Percentiles rank a stretch among this genome's conserved stretches.
phyloP scores from a whole-genome alignment of 2,329 filamentous ascomycete genomes.

The Neonectria faginata region DNA sequence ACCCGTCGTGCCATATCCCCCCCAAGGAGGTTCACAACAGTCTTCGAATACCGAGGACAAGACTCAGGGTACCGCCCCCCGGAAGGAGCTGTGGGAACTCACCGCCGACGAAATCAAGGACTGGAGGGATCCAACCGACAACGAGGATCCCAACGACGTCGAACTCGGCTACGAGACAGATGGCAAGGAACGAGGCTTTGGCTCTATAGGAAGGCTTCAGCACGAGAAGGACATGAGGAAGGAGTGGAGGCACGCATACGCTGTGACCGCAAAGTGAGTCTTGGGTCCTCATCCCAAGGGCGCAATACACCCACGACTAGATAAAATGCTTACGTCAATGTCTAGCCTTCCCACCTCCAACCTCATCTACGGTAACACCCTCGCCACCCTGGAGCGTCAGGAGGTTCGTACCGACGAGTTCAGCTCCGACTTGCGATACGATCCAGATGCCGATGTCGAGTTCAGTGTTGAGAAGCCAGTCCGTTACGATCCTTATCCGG shows the following conservation, averaged over 20 bases:
- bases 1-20: conserved; percentile 49
- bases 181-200: conserved; percentile 49
- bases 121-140: conserved; percentile 52
- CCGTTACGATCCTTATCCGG: conserved; percentile 77
- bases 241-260: conserved; percentile 56
- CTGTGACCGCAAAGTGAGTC: conserved; percentile 56
- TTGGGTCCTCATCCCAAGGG: not conserved
- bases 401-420: conserved; percentile 52
- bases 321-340: conserved; percentile 9
- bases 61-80: conserved; percentile 26
- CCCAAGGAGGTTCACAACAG: conserved; percentile 13
- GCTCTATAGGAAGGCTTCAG: conserved; percentile 50
- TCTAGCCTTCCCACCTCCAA: conserved; percentile 59
- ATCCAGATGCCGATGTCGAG: conserved; percentile 50
- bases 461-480: conserved; percentile 63
- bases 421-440: conserved; percentile 47
- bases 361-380: conserved; percentile 68
- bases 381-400: conserved; percentile 59
- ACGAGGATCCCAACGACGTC: conserved; percentile 51
- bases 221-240: conserved; percentile 59
- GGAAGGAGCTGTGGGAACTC: conserved; percentile 50
- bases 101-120: conserved; percentile 51
- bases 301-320: conserved; percentile 7
- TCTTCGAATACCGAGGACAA: conserved; percentile 25
- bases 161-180: conserved; percentile 54